Conservation (phyloP, 805 yeast genomes). For the Wickerhamiella azyma region DNA sequence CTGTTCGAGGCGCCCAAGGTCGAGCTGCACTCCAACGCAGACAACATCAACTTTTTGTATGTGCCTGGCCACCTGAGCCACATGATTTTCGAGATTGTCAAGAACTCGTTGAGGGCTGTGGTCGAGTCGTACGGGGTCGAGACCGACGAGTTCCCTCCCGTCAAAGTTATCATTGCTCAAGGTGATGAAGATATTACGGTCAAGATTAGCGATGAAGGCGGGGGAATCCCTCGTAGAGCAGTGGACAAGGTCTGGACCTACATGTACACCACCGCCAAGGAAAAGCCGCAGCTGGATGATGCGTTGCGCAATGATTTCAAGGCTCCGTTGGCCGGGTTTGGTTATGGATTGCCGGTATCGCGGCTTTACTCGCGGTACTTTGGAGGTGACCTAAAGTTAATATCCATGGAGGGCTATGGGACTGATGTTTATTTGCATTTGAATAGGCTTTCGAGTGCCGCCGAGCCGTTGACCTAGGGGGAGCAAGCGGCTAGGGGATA, state of each 20-base stretch:
- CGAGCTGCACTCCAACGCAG: constrained; percentile 59
- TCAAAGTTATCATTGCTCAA: constrained; percentile 74
- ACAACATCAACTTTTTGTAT: constrained; percentile 63
- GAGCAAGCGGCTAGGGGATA: no score
- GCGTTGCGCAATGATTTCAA: constrained; percentile 48
- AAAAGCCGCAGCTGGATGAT: constrained; percentile 53
- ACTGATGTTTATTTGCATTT: constrained; percentile 83
- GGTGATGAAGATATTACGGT: constrained; percentile 86
- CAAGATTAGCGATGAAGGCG: constrained; percentile 86
- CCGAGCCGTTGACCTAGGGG: constrained; percentile 40
- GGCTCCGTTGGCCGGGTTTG: constrained; percentile 92
- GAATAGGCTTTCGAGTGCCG: constrained; percentile 59
- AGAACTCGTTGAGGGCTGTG: constrained; percentile 78
- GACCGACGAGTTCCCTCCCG: constrained; percentile 62
- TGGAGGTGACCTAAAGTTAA: constrained; percentile 78
- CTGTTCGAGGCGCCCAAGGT: constrained; percentile 77
- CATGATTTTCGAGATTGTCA: constrained; percentile 78
- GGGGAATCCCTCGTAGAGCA: constrained; percentile 78
- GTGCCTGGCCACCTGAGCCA: constrained; percentile 89
- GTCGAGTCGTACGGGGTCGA: constrained; percentile 62
- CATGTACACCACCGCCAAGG: constrained; percentile 73
- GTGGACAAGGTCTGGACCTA: constrained; percentile 84
- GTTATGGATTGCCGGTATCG: constrained; percentile 81
- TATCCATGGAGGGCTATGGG: constrained; percentile 89
- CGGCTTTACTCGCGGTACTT: constrained; percentile 78